Evolutionary conservation across 257 asterid genomes (phyloP), one percentile per base, ranked within the genome.

Genomic region (Datura wrightii): DNA sequence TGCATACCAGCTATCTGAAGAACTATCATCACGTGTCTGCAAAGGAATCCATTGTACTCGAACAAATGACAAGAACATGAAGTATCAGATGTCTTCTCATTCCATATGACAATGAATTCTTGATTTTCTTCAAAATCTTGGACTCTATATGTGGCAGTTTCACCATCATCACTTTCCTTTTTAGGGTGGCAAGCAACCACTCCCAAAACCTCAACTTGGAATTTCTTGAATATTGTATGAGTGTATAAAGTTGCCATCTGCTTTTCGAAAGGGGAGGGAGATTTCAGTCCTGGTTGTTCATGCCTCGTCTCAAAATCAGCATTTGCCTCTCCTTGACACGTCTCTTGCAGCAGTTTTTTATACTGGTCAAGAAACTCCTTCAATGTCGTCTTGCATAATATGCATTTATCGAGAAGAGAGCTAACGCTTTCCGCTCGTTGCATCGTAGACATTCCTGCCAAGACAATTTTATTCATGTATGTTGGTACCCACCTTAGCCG

Each of bases 121-220:
- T 84, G 91, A 71, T 89, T 89, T 56, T 80, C 88, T 83, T 91
- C 92, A 41, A 87, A 86, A 82, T 91, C 92, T 55, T 91, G 92
- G 84, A 91, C 92, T 74, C 86, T 88, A 88, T 86, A 91, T 18
- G 79, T 78, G 48, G 65, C 46, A 62, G 83, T 86, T 48, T 66
- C 71, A 79, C 86, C 91, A 78, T 84, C 87, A 78, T 82, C 84
- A 55, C 81, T 80, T 70, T 86, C 93, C 53, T 70, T 56, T 82
- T 89, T 91, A 5, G 94, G 94, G 86, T 87, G 92, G 83, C 93
- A 91, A 36, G 93, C 93, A 80, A 91, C 93, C 55, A 87, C 94
- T 78, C 94, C 94, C 79, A 91, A 78, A 86, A 90, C 91, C 92
- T 91, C 93, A 54, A 86, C 87, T 86, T 91, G 92, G 87, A 91